These are phyloP conservation scores for Camellia sinensis DNA, from an alignment of 148 eudicot species.

Conservation along the genomic window DNA sequence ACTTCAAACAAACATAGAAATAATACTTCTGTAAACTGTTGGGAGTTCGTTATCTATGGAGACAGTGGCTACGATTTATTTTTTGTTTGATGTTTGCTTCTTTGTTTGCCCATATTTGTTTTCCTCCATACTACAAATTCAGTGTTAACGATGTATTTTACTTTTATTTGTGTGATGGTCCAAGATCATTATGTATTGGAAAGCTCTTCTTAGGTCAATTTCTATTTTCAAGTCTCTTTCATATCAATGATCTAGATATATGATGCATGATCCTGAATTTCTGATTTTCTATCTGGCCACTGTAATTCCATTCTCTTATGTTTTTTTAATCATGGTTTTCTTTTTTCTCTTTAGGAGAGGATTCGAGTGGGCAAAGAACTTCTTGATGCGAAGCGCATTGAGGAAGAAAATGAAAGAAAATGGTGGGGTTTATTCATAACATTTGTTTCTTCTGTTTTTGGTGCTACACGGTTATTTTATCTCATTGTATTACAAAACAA, in stretches of 20 bases:
- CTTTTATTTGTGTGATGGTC: too few relatives aligned
- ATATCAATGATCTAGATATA: not conserved
- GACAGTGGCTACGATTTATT: too few relatives aligned
- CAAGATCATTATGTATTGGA: not conserved
- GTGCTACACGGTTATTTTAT: not conserved
- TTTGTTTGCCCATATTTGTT: not conserved
- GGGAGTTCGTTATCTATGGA: too few relatives aligned
- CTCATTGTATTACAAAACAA: not conserved
- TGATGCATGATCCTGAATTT: not conserved
- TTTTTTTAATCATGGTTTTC: not conserved
- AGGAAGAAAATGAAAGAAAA: slow-evolving; percentile 48
- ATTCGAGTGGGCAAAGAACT: slow-evolving; percentile 96
- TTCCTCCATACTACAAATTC: not conserved
- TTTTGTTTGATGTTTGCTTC: too few relatives aligned
- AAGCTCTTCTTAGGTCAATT: not conserved
- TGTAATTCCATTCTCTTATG: not conserved
- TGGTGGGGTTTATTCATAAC: slow-evolving; percentile 49
- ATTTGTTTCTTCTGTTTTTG: slow-evolving; percentile 25
- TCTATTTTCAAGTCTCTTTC: not conserved
- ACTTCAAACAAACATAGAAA: too few relatives aligned
- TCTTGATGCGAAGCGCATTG: slow-evolving; percentile 83
- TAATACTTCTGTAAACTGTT: too few relatives aligned
- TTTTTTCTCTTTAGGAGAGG: slow-evolving; percentile 64
- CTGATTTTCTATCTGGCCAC: not conserved
- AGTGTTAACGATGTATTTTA: too few relatives aligned